These are phyloP conservation scores for Saturnispora sekii DNA, from an alignment of 805 yeast species.

Conservation along the genomic window DNA sequence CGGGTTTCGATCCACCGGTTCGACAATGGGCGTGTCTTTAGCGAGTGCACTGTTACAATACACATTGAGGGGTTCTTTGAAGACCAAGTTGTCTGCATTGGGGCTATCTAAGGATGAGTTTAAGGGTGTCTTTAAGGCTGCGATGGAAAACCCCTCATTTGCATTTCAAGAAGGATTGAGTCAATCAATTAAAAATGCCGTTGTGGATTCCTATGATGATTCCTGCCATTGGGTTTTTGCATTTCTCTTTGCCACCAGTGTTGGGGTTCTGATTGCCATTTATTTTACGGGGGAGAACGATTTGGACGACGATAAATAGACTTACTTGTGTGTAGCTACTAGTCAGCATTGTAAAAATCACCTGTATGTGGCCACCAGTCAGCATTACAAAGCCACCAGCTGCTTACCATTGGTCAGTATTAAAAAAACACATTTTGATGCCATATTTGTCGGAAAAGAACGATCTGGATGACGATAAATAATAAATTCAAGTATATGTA, in stretches of 20 bases:
- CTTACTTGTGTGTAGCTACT: background rate
- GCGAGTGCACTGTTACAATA: slow-evolving; percentile 39
- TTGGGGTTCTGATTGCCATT: slow-evolving; percentile 7
- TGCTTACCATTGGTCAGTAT: too few species aligned
- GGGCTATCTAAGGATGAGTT: slow-evolving; percentile 8
- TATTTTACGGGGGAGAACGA: slow-evolving; percentile 13
- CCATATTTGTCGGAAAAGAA: too few species aligned
- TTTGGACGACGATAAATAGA: slow-evolving; percentile 5
- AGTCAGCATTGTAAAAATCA: too few species aligned
- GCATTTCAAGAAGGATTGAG: slow-evolving; percentile 22
- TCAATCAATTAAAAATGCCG: slow-evolving; percentile 28
- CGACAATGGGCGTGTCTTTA: slow-evolving; percentile 43
- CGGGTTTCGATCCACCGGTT: slow-evolving; percentile 49
- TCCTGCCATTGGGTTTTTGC: slow-evolving; percentile 46
- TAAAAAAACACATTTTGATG: too few species aligned
- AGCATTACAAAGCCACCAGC: too few species aligned
- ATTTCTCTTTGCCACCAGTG: slow-evolving; percentile 25
- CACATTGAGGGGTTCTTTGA: slow-evolving; percentile 12
- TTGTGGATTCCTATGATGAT: slow-evolving; percentile 38
- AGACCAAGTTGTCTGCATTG: slow-evolving; percentile 11
- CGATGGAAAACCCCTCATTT: slow-evolving; percentile 18
- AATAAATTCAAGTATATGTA: too few species aligned
- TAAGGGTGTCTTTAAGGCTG: slow-evolving; percentile 9
- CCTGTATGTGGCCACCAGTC: too few species aligned
- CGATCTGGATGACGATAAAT: too few species aligned